Evolutionary conservation across 306 rosid species (phyloP).

Genomic region (Lathyrus oleraceus): DNA sequence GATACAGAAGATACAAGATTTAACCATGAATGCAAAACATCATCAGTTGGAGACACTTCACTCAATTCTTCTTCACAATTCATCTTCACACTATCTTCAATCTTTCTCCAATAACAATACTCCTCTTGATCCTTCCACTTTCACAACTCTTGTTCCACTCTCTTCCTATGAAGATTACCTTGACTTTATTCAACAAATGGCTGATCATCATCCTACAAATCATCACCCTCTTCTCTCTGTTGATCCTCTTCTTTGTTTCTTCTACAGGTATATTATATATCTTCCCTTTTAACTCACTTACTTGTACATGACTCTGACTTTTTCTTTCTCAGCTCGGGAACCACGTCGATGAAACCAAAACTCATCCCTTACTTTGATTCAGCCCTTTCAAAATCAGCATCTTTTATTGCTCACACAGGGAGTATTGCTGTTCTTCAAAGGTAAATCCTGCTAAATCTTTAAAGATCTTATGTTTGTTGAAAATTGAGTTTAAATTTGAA

Average conservation of each 20-base stretch:
- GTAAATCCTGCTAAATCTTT: slow-evolving; percentile 32
- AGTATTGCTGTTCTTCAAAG: slow-evolving; percentile 48
- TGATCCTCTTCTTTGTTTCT: slow-evolving; percentile 68
- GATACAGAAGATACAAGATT: slow-evolving; percentile 43
- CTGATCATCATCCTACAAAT: slow-evolving; percentile 4
- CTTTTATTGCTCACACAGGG: slow-evolving; percentile 50
- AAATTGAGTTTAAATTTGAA: neutral
- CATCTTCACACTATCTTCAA: slow-evolving; percentile 48
- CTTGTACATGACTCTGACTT: neutral
- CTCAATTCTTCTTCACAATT: slow-evolving; percentile 50
- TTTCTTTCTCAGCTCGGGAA: slow-evolving; percentile 53
- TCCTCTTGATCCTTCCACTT: slow-evolving; percentile 35
- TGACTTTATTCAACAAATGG: slow-evolving; percentile 47
- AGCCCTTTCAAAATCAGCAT: slow-evolving; percentile 52
- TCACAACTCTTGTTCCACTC: slow-evolving; percentile 47
- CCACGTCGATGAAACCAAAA: slow-evolving; percentile 60
- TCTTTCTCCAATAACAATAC: slow-evolving; percentile 4
- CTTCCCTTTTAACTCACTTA: neutral
- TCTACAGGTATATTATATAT: slow-evolving; percentile 50
- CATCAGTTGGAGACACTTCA: slow-evolving; percentile 49
- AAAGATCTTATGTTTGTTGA: neutral
- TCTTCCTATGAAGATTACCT: slow-evolving; percentile 59
- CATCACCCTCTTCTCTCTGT: slow-evolving; percentile 54
- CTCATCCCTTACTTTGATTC: slow-evolving; percentile 72
- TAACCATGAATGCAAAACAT: slow-evolving; percentile 42